Evolutionary conservation across 352 stramenopile species (phyloP).

Genomic region (Phytopythium vexans): DNA sequence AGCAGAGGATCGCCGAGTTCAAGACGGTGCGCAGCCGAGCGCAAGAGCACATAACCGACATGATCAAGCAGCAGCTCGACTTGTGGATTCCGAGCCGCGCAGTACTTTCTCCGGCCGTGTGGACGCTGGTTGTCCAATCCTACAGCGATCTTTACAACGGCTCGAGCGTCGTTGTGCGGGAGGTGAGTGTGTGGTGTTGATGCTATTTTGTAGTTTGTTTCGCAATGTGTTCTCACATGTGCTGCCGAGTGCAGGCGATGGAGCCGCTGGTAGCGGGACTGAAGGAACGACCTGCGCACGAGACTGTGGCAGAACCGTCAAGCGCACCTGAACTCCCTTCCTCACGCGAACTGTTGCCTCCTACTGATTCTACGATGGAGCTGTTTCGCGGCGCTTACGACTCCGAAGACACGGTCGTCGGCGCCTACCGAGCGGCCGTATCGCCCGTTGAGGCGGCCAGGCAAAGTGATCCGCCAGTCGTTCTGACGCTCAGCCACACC

Average conservation of each 20-base stretch:
- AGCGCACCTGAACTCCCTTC: background rate
- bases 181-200: constrained; percentile 22
- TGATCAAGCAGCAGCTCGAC: constrained; percentile 42
- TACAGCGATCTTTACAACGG: constrained; percentile 43
- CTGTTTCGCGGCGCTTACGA: background rate
- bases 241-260: constrained; percentile 13
- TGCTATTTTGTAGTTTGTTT: background rate
- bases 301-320: background rate
- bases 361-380: background rate
- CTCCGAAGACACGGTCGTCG: constrained; percentile 2
- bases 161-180: constrained; percentile 45
- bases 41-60: constrained; percentile 51
- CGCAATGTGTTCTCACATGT: constrained; percentile 1
- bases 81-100: constrained; percentile 47
- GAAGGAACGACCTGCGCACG: constrained; percentile 13
- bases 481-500: background rate
- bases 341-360: background rate
- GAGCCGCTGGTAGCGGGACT: constrained; percentile 25
- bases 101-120: constrained; percentile 30
- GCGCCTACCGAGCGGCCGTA: constrained; percentile 27
- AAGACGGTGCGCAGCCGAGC: constrained; percentile 46
- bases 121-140: constrained; percentile 29
- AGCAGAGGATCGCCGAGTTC: constrained; percentile 65
- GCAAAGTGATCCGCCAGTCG: background rate
- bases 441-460: constrained; percentile 22